These are phyloP conservation scores for Moricandia arvensis DNA, from an alignment of 345 rosid genomes.

Conservation along the genomic window DNA sequence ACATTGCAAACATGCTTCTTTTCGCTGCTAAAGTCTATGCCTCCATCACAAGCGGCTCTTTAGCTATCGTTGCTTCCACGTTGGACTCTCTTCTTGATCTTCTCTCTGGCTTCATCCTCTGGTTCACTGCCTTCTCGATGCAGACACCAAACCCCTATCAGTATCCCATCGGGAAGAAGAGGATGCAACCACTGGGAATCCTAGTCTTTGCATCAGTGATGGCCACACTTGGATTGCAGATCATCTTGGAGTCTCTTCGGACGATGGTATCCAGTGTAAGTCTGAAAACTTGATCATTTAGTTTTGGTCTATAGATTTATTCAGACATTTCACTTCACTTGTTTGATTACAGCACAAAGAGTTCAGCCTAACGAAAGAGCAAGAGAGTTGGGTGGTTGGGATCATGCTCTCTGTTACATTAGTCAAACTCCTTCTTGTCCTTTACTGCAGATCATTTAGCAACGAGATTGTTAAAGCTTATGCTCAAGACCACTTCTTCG, in stretches of 20 bases:
- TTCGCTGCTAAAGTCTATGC: constrained; percentile 96
- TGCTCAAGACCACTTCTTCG: constrained; percentile 98
- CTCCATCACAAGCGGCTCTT: constrained; percentile 81
- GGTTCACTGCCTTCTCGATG: constrained; percentile 99
- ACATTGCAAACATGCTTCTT: constrained; percentile 88
- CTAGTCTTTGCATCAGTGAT: constrained; percentile 98
- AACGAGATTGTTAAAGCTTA: constrained; percentile 95
- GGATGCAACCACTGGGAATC: constrained; percentile 99
- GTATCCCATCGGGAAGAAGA: constrained; percentile 95
- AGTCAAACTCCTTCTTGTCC: constrained; percentile 65
- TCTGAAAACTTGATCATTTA: constrained; percentile 17
- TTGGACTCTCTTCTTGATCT: constrained; percentile 98
- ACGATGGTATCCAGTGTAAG: constrained; percentile 75
- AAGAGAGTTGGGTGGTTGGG: constrained; percentile 91
- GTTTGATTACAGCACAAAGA: constrained; percentile 55
- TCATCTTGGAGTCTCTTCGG: constrained; percentile 84
- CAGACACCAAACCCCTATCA: constrained; percentile 92
- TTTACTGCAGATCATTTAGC: constrained; percentile 78
- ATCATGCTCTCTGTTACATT: constrained; percentile 93
- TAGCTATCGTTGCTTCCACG: constrained; percentile 95
- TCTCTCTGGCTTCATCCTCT: constrained; percentile 94
- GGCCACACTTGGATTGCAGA: constrained; percentile 99
- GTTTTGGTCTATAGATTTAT: constrained; percentile 8
- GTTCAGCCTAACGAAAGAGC: constrained; percentile 60
- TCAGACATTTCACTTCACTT: constrained; percentile 20